A percentile compares a stretch with the other conserved stretches of the same genome.
Evolutionary conservation across 2,329 filamentous ascomycete species (phyloP).

Genomic region (Fusarium sp.): DNA sequence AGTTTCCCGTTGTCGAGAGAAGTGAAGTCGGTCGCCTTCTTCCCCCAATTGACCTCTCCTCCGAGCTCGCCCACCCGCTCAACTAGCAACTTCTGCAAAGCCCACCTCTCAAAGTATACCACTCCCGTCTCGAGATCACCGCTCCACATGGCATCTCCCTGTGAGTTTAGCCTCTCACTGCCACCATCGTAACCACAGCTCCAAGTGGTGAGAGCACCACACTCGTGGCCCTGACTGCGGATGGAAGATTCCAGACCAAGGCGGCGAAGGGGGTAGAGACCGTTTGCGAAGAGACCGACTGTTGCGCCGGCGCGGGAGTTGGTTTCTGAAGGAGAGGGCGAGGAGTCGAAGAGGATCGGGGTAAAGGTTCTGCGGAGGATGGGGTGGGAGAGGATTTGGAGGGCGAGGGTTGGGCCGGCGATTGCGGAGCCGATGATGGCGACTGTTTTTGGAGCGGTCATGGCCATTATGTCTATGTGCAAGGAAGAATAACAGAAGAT

Average conservation of each 20-base stretch:
- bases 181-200: constrained; percentile 29
- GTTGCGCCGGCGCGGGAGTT: constrained; percentile 41
- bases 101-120: constrained; percentile 42
- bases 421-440: constrained; percentile 42
- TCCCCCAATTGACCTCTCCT: constrained; percentile 39
- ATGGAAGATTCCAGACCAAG: constrained; percentile 39
- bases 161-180: constrained; percentile 23
- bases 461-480: neutral
- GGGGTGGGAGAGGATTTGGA: constrained; percentile 37
- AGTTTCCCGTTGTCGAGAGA: constrained; percentile 26
- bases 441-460: constrained; percentile 27
- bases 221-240: constrained; percentile 27
- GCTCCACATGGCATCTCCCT: constrained; percentile 39
- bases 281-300: constrained; percentile 44
- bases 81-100: constrained; percentile 35
- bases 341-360: constrained; percentile 36
- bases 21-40: constrained; percentile 30
- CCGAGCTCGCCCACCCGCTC: constrained; percentile 34
- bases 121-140: constrained; percentile 36
- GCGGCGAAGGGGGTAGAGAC: constrained; percentile 37
- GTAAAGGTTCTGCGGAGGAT: constrained; percentile 29
- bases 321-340: constrained; percentile 28
- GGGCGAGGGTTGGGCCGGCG: constrained; percentile 37
- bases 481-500: neutral
- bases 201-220: constrained; percentile 30